These are phyloP conservation scores for Suillus ampliporus DNA, from an alignment of 768 basidiomycete species.

Conservation along the genomic window DNA sequence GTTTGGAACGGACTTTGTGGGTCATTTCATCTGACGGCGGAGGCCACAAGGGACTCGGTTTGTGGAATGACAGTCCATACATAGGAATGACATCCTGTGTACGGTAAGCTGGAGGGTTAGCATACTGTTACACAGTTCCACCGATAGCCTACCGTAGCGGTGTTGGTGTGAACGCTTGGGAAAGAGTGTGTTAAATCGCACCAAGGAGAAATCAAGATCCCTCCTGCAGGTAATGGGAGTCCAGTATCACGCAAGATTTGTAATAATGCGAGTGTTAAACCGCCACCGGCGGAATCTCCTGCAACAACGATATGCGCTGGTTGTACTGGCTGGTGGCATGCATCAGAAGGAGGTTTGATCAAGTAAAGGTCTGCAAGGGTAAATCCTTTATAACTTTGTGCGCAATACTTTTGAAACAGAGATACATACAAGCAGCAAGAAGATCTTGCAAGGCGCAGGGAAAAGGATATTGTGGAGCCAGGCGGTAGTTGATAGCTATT, in stretches of 20 bases:
- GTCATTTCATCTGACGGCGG: conserved; percentile 73
- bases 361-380: conserved; percentile 75
- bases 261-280: conserved; percentile 80
- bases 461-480: conserved; percentile 98
- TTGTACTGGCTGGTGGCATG: conserved; percentile 78
- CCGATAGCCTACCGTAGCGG: conserved; percentile 65
- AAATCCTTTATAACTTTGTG: conserved; percentile 6
- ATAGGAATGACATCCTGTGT: conserved; percentile 77
- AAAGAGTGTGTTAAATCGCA: conserved; percentile 95
- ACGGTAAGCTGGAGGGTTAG: background rate
- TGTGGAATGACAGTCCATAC: conserved; percentile 80
- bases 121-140: background rate
- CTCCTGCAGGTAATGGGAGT: conserved; percentile 86
- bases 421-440: conserved; percentile 77
- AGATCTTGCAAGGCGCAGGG: conserved; percentile 91
- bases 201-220: conserved; percentile 92
- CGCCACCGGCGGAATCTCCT: conserved; percentile 95
- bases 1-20: conserved; percentile 55
- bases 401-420: background rate
- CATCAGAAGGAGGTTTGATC: conserved; percentile 82
- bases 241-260: conserved; percentile 87
- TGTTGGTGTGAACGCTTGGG: conserved; percentile 85
- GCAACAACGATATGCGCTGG: conserved; percentile 84
- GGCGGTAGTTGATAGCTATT: conserved; percentile 76
- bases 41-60: conserved; percentile 80